These are phyloP conservation scores for Globisporangium alternatum DNA, from an alignment of 352 stramenopile genomes.

Conservation along the genomic window DNA sequence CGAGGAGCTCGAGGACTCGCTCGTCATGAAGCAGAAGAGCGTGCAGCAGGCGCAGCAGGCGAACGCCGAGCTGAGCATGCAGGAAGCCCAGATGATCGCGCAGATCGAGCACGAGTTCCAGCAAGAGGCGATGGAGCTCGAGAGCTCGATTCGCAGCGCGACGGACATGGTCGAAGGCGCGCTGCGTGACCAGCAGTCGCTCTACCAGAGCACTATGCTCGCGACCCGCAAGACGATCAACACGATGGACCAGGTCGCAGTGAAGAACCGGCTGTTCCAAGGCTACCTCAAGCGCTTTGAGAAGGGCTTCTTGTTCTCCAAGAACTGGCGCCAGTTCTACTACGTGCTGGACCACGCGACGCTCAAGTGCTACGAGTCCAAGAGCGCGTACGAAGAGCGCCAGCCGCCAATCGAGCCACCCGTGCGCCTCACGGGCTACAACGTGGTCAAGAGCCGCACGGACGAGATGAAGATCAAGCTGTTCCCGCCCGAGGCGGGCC, in stretches of 20 bases:
- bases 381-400: conserved; percentile 68
- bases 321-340: conserved; percentile 77
- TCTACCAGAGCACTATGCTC: conserved; percentile 79
- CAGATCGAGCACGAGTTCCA: conserved; percentile 44
- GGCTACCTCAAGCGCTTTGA: conserved; percentile 78
- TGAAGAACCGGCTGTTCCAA: conserved; percentile 59
- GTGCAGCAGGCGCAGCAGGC: conserved; percentile 43
- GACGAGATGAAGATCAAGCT: conserved; percentile 84
- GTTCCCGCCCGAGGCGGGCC: conserved; percentile 57
- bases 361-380: conserved; percentile 74
- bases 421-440: conserved; percentile 63
- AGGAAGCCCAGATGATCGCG: conserved; percentile 47
- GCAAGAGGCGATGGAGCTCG: conserved; percentile 35
- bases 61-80: conserved; percentile 43
- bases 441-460: conserved; percentile 62
- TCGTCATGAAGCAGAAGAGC: conserved; percentile 46
- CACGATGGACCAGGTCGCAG: conserved; percentile 66
- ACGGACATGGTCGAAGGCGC: conserved; percentile 47
- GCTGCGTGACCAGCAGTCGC: conserved; percentile 48
- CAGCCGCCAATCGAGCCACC: conserved; percentile 42
- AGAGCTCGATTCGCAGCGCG: conserved; percentile 35
- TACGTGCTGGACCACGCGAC: conserved; percentile 67
- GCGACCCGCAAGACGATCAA: conserved; percentile 73
- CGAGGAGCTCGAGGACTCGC: conserved; percentile 42
- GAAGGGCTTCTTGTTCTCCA: conserved; percentile 68